These are phyloP conservation scores for Globisporangium echinulatum DNA, from an alignment of 352 stramenopile species.

Conservation along the genomic window DNA sequence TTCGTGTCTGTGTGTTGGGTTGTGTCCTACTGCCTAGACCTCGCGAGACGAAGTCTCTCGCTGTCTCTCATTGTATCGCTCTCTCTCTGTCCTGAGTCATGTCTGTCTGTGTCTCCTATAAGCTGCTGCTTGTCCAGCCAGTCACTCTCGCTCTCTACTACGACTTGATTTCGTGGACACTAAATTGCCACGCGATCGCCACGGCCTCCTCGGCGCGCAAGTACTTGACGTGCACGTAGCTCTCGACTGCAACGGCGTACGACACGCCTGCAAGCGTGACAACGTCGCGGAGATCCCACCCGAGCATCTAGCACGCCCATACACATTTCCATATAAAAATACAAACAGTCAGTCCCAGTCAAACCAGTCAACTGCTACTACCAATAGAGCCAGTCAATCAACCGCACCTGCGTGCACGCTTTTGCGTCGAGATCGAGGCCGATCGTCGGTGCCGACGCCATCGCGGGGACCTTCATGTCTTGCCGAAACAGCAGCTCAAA, in stretches of 20 bases:
- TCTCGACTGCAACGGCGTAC: slow-evolving; percentile 41
- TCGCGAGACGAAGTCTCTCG: no score
- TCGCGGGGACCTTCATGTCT: slow-evolving; percentile 28
- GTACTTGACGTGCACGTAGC: slow-evolving; percentile 40
- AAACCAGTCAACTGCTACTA: slow-evolving; percentile 3
- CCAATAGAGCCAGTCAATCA: not conserved
- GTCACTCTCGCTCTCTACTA: not conserved
- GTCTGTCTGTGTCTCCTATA: not conserved
- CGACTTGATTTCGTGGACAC: slow-evolving; percentile 25
- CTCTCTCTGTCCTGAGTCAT: not conserved
- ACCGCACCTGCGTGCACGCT: slow-evolving; percentile 40
- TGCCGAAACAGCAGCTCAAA: slow-evolving; percentile 58
- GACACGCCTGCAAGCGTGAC: slow-evolving; percentile 36
- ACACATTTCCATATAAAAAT: not conserved
- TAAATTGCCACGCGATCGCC: slow-evolving; percentile 42
- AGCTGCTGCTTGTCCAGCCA: not conserved
- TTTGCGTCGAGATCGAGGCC: slow-evolving; percentile 41
- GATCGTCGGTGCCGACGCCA: slow-evolving; percentile 19
- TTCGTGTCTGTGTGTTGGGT: no score
- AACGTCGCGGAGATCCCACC: slow-evolving; percentile 50
- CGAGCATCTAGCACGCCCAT: slow-evolving; percentile 27
- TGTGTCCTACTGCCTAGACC: no score
- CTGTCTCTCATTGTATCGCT: no score
- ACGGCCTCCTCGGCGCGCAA: slow-evolving; percentile 38
- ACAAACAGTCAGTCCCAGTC: not conserved